phyloP scores from a whole-genome alignment of 352 stramenopile species.

The Pythium brassicae region DNA sequence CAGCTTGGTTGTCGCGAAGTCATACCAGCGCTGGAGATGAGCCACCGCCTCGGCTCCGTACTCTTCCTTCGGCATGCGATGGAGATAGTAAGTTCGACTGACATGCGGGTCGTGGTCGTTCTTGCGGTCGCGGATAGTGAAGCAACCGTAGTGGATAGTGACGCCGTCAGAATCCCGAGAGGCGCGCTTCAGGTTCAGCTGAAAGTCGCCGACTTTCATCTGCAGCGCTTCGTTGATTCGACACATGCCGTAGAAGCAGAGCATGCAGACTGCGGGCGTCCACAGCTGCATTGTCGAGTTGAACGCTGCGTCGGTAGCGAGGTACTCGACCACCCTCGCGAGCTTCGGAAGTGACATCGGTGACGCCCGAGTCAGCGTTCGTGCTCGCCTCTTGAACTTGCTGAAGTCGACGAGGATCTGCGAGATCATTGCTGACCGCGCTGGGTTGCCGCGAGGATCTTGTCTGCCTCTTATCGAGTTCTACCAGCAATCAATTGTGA shows the following conservation, averaged over 20 bases:
- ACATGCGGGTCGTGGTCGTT: constrained; percentile 9
- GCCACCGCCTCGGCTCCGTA: not conserved
- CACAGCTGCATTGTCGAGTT: constrained; percentile 15
- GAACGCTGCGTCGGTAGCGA: constrained; percentile 3
- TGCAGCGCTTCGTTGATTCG: constrained; percentile 13
- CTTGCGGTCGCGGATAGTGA: constrained; percentile 11
- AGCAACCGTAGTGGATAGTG: constrained; percentile 8
- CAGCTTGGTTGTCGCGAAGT: not conserved
- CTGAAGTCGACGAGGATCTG: constrained; percentile 11
- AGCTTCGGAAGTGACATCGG: constrained; percentile 9
- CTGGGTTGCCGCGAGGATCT: constrained; percentile 4
- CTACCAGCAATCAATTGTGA: not conserved
- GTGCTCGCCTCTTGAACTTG: constrained; percentile 4
- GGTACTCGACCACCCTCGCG: constrained; percentile 2
- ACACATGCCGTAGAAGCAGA: constrained; percentile 22
- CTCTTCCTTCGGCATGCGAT: not conserved
- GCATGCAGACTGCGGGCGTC: constrained; percentile 3
- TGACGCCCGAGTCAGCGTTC: constrained; percentile 5
- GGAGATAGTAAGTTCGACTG: constrained; percentile 11
- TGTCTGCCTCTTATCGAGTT: not conserved
- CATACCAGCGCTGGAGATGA: not conserved
- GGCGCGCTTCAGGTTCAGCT: not conserved
- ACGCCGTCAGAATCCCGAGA: not conserved
- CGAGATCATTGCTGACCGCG: constrained; percentile 4
- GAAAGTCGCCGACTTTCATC: constrained; percentile 14